phyloP scores from a whole-genome alignment of 345 rosid species.

The Linum lewisii region DNA sequence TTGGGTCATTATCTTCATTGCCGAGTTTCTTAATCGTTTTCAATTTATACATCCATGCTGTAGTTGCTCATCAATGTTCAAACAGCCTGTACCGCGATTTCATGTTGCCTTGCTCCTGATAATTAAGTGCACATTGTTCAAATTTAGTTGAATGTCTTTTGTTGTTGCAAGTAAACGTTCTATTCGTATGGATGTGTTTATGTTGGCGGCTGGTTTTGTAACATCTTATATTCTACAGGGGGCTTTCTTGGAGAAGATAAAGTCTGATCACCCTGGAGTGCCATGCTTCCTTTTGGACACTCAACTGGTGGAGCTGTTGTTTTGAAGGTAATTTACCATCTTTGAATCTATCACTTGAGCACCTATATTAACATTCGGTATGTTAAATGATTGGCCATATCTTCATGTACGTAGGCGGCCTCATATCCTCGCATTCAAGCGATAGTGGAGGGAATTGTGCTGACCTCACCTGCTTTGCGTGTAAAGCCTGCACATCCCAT shows the following conservation, averaged over 20 bases:
- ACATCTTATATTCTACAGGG: conserved; percentile 30
- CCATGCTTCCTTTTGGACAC: conserved; percentile 97
- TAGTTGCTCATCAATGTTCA: background rate
- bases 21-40: background rate
- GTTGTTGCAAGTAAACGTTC: background rate
- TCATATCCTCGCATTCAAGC: conserved; percentile 40
- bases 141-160: background rate
- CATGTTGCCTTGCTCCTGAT: background rate
- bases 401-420: conserved; percentile 46
- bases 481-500: conserved; percentile 96
- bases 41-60: background rate
- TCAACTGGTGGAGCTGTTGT: conserved; percentile 98
- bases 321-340: conserved; percentile 48
- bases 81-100: background rate
- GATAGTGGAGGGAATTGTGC: conserved; percentile 70
- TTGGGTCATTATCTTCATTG: background rate
- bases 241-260: conserved; percentile 76
- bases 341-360: background rate
- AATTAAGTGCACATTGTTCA: background rate
- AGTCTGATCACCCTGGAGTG: conserved; percentile 62
- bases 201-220: background rate
- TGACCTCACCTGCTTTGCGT: conserved; percentile 90
- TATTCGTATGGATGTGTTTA: background rate
- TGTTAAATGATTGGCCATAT: conserved; percentile 7
- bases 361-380: background rate